phyloP scores from a whole-genome alignment of 2,329 filamentous ascomycete genomes.

The Arachnopeziza araneosa region DNA sequence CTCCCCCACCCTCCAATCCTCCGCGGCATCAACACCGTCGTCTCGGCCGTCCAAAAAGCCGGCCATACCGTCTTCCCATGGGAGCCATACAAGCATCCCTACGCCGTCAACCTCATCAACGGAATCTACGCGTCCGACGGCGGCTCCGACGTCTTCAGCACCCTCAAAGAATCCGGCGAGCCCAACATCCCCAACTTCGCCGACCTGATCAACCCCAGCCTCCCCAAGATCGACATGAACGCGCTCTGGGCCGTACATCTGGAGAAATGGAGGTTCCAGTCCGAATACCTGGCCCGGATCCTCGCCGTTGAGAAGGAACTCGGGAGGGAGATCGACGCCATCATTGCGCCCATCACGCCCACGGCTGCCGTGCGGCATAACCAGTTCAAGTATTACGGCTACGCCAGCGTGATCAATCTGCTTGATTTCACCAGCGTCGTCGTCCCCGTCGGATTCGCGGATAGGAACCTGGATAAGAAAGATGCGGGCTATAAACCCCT shows the following conservation, averaged over 20 bases:
- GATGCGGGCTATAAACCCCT: slow-evolving; percentile 16
- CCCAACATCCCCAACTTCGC: slow-evolving; percentile 33
- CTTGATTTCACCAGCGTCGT: slow-evolving; percentile 34
- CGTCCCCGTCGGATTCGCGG: slow-evolving; percentile 38
- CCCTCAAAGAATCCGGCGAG: slow-evolving; percentile 28
- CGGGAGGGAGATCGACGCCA: slow-evolving; percentile 27
- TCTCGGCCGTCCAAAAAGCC: slow-evolving; percentile 28
- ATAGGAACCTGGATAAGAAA: slow-evolving; percentile 34
- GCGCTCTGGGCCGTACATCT: slow-evolving; percentile 21
- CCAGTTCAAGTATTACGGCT: slow-evolving; percentile 23
- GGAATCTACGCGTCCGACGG: slow-evolving; percentile 27
- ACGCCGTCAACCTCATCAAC: slow-evolving; percentile 23
- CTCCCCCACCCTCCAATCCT: slow-evolving; percentile 34
- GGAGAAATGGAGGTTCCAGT: slow-evolving; percentile 27
- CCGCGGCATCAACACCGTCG: slow-evolving; percentile 28
- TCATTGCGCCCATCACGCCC: slow-evolving; percentile 30
- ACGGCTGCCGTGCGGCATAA: slow-evolving; percentile 30
- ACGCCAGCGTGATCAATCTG: slow-evolving; percentile 23
- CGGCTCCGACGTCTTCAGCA: slow-evolving; percentile 19
- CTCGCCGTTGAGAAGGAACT: slow-evolving; percentile 22
- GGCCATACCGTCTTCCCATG: slow-evolving; percentile 33
- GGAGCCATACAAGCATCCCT: slow-evolving; percentile 31
- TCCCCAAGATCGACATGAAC: slow-evolving; percentile 21
- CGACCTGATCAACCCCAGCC: slow-evolving; percentile 17
- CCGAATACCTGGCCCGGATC: slow-evolving; percentile 31